Evolutionary conservation across 768 basidiomycete species (phyloP), one percentile per base, ranked within the genome.

Genomic region (Coprinellus micaceus): DNA sequence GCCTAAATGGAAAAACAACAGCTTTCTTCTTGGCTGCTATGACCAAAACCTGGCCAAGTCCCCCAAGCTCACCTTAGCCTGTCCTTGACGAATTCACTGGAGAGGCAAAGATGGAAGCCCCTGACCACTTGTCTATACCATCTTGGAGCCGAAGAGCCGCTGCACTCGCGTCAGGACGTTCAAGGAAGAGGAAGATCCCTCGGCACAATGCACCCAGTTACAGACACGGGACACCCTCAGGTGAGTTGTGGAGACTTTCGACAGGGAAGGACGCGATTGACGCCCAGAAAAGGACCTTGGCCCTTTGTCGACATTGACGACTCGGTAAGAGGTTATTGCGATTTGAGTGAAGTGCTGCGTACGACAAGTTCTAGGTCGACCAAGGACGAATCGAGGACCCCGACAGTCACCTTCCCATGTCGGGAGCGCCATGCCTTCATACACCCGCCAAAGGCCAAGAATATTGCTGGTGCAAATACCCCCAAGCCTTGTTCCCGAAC

Each of bases 401-500:
- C 58, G 54, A 64, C 5, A 50, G 22, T n/a, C 55, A 57, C 30
- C 40, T 24, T 2, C 67, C 70, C 7, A 65, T 69, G 7, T 62
- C 70, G 4, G 70, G 71, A 6, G 58, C 60, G 17, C 60, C 62
- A 30, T 70, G 72, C 41, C 37, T 49, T 41, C 19, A 48, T 56
- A 11, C 73, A n/a, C n/a, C n/a, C n/a, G n/a, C 60, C 30, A 63
- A 54, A 10, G 53, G 59, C 30, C 36, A 55, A 37, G 59, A 60
- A 37, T 58, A 56, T 13, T 70, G 72, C 55, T 75, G 77, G 76
- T 64, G 51, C 50, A 66, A 62, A 12, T 77, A 77, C 47, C 77
- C 76, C 2, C 68, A 70, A 24, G 66, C 70, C 0, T 63, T 64
- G 29, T 84, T 79, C 56, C 79, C 78, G 29, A 84, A 82, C 58